These are phyloP conservation scores for Phytophthora aleatoria DNA, from an alignment of 352 stramenopile species.

Conservation along the genomic window DNA sequence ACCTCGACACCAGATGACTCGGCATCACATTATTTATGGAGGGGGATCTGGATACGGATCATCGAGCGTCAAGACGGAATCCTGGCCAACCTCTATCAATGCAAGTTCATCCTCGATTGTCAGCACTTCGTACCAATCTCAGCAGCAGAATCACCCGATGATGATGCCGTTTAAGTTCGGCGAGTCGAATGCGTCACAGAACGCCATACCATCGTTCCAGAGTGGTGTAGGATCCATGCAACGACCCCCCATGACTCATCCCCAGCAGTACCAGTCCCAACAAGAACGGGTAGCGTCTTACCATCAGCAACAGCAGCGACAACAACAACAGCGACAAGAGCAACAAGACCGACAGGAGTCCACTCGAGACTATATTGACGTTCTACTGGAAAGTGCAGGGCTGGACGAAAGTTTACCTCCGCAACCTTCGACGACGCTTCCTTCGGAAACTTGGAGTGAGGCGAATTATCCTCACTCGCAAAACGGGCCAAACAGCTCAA, in stretches of 20 bases:
- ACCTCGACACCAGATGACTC: conserved; percentile 27
- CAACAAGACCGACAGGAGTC: conserved; percentile 9
- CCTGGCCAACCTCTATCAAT: conserved; percentile 24
- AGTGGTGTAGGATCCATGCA: conserved; percentile 25
- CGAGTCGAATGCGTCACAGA: conserved; percentile 20
- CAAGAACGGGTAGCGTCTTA: conserved; percentile 26
- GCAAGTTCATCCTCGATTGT: conserved; percentile 15
- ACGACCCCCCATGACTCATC: conserved; percentile 18
- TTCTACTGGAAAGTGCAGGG: conserved; percentile 58
- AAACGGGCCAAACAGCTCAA: conserved; percentile 11
- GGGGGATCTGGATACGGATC: conserved; percentile 10
- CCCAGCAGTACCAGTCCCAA: conserved; percentile 32
- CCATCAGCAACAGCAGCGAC: conserved; percentile 8
- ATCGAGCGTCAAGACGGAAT: conserved; percentile 19
- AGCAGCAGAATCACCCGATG: conserved; percentile 32
- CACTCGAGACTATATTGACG: conserved; percentile 58
- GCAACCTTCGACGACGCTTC: conserved; percentile 34
- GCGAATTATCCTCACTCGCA: conserved; percentile 21
- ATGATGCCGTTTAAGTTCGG: conserved; percentile 46
- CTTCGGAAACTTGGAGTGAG: conserved; percentile 33
- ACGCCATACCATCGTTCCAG: conserved; percentile 15
- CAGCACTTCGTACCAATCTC: conserved; percentile 15
- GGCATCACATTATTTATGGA: conserved; percentile 25
- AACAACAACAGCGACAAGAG: conserved; percentile 15
- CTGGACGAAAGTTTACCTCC: conserved; percentile 52